phyloP scores from a whole-genome alignment of 176 grass and related monocot species.

The Otatea glauca region DNA sequence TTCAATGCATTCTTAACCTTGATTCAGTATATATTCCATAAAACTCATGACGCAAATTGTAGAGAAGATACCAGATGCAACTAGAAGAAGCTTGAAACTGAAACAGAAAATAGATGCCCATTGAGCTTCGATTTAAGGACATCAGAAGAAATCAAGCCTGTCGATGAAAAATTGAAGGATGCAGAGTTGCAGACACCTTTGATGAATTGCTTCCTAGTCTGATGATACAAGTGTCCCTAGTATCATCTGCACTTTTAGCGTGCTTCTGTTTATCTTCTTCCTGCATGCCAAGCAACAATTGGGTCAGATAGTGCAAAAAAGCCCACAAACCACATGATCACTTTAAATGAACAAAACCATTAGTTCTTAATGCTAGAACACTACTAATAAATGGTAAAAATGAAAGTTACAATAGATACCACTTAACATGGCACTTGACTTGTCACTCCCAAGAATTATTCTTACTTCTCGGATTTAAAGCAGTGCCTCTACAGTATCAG shows the following conservation, averaged over 20 bases:
- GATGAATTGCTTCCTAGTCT: constrained; percentile 17
- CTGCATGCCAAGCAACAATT: constrained; percentile 14
- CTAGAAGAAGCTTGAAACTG: neutral
- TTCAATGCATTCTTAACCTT: neutral
- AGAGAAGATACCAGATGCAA: neutral
- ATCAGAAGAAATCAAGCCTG: neutral
- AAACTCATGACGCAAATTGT: neutral
- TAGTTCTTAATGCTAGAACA: neutral
- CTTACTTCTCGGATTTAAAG: neutral
- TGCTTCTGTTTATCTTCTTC: constrained; percentile 20
- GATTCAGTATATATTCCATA: neutral
- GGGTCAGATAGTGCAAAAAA: neutral
- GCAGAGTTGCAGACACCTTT: neutral
- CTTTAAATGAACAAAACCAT: neutral
- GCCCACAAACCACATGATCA: neutral
- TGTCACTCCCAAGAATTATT: neutral
- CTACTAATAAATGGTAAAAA: neutral
- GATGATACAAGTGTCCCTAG: neutral
- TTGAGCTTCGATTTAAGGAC: neutral
- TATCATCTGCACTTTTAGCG: constrained; percentile 24
- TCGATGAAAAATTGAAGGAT: neutral
- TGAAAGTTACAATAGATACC: neutral
- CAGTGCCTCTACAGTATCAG: neutral
- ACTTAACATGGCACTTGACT: neutral
- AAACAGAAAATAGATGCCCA: neutral